Evolutionary conservation across 2,329 filamentous ascomycete genomes (phyloP), one percentile per base, ranked within the genome.

Genomic region (Diaporthe citriasiana): DNA sequence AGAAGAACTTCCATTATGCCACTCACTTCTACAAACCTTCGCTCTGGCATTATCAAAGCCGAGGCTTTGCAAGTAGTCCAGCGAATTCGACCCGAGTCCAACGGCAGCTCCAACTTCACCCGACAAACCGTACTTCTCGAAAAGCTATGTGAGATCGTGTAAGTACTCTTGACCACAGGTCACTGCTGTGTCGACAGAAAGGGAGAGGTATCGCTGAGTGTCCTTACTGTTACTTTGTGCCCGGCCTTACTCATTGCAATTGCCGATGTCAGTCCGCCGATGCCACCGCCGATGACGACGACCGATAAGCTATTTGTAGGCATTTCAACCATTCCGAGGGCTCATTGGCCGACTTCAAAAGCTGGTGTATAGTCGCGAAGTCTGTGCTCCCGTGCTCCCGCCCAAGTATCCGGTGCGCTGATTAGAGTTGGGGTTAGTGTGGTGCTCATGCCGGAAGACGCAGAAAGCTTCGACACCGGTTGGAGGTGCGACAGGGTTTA

Each of bases 71-170:
- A 66, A 27, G 30, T 66, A 66, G 1, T 66, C 45, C 45, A 66
- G 45, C 30, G 63, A 66, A 8, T 22, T 66, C 40, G 45, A 51
- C 4, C 63, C 63, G n/a, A 66, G 63, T 27, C 63, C 63, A 53
- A 66, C 63, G 45, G 63, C 63, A 38, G 63, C 63, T 66, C 63
- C 63, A 17, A 40, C 45, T 9, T 66, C 63, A 40, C 45, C 63
- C 13, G 63, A 51, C 22, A 66, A 45, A 30, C 63, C 15, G n/a
- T 66, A 13, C 63, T 66, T 66, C 63, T 66, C 63, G 15, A 51
- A 66, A 4, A 66, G 30, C 63, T 66, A 10, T 33, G 19, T 38
- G 30, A 27, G 7, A 27, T 35, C 3, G 22, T 51, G 45, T 66
- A 1, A 66, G 63, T 38, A 9, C 22, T 51, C n/a, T 3, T 27